phyloP scores from a whole-genome alignment of 179 eudicot species.

The Corrigiola litoralis region DNA sequence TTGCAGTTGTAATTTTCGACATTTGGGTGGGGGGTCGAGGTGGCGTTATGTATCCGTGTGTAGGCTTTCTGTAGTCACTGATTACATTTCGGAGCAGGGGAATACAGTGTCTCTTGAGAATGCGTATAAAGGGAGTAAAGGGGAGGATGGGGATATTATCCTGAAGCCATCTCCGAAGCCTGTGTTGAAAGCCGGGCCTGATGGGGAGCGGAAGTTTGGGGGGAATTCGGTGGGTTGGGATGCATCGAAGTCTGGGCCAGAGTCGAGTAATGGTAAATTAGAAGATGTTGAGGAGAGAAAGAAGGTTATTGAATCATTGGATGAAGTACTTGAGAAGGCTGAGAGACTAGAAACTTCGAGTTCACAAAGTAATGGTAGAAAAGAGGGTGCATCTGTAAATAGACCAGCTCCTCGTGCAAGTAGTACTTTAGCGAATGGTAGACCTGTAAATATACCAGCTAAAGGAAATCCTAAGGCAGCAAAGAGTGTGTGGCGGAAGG shows the following conservation, averaged over 20 bases:
- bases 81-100: constrained; percentile 68
- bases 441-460: constrained; percentile 30
- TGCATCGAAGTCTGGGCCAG: constrained; percentile 21
- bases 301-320: constrained; percentile 80
- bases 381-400: constrained; percentile 34
- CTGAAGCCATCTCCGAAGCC: constrained; percentile 75
- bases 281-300: constrained; percentile 49
- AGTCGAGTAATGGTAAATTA: constrained; percentile 29
- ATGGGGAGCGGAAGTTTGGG: constrained; percentile 29
- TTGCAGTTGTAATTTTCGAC: constrained; percentile 41
- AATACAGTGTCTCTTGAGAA: constrained; percentile 61
- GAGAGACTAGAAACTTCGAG: constrained; percentile 64
- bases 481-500: constrained; percentile 91
- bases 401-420: constrained; percentile 35
- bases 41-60: constrained; percentile 72
- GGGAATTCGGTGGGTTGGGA: constrained; percentile 33
- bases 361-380: constrained; percentile 30
- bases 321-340: constrained; percentile 80
- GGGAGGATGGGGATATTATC: constrained; percentile 51
- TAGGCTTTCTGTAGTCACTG: constrained; percentile 69
- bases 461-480: constrained; percentile 42
- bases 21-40: constrained; percentile 45
- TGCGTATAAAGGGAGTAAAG: constrained; percentile 54
- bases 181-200: constrained; percentile 44
- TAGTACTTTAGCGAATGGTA: constrained; percentile 39